Evolutionary conservation across 140 eudicot genomes (phyloP).

Genomic region (Anethum foeniculum): DNA sequence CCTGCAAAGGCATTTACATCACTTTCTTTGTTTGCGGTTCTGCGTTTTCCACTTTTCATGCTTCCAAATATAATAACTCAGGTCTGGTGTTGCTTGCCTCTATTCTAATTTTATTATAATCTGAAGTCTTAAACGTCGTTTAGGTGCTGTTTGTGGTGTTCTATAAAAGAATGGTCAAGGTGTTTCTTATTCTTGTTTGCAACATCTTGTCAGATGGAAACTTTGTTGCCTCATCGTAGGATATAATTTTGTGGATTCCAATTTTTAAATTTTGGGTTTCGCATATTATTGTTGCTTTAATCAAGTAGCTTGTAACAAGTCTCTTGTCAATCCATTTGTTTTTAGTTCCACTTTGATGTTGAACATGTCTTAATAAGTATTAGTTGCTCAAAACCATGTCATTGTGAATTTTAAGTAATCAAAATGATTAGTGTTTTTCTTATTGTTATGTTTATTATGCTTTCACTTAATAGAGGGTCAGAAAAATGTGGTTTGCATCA

Average conservation of each 20-base stretch:
- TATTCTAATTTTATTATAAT: background rate
- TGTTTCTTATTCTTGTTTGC: background rate
- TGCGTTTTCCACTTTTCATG: constrained; percentile 82
- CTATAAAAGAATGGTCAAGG: background rate
- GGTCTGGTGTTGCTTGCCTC: constrained; percentile 33
- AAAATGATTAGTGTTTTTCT: background rate
- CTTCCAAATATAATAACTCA: constrained; percentile 84
- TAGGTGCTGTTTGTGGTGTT: background rate
- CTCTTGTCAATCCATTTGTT: background rate
- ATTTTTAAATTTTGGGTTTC: background rate
- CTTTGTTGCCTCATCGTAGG: background rate
- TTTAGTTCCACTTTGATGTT: background rate
- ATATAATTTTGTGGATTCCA: background rate
- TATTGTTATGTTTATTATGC: background rate
- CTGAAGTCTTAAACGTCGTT: background rate
- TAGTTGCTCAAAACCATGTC: background rate
- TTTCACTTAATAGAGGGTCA: background rate
- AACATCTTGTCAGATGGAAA: background rate
- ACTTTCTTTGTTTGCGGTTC: constrained; percentile 76
- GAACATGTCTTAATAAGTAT: background rate
- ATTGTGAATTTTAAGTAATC: background rate
- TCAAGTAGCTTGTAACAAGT: background rate
- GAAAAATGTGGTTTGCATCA: background rate
- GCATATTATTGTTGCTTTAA: background rate
- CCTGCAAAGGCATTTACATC: constrained; percentile 96